Base-by-base conservation (phyloP, 108 stramenopile genomes). In the Fragilariopsis cylindrus region DNA sequence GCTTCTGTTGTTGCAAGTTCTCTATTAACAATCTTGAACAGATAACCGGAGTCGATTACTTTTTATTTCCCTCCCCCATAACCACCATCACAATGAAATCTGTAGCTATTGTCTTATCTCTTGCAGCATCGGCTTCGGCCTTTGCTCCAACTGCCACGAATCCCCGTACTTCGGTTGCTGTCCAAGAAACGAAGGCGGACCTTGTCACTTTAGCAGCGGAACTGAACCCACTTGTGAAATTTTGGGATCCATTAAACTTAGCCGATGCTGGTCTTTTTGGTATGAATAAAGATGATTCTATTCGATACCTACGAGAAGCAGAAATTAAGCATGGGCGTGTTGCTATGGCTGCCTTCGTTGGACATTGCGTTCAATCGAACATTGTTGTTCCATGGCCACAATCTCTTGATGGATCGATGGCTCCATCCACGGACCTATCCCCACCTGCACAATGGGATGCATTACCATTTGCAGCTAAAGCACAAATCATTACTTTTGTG, bases 251-350 rank as follows among this genome's bases (percentile, higher is more conserved):
- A 30, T 68, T 90, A 12, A 84, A 90, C 72, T 79, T 92, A 39
- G 84, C 87, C 60, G 57, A 71, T 57, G 85, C 88, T 48, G 85
- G 83, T 74, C 87, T 92, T 77, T 92, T 82, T 79, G 91, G 88
- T 57, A 65, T 87, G 57, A 69, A 76, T 75, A 83, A 90, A 60
- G 87, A 87, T 49, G 84, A 70, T 43, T 82, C 87, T 69, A 92
- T 92, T 74, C 81, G 73, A 18, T 92, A 85, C 79, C 72, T 92
- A 21, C 79, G 91, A 66, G 88, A 92, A 18, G 82, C 91, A 45
- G 91, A 92, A 60, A 90, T 92, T 74, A 92, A 92, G 85, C 91
- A 92, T 77, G 91, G 91, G 65, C 88, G 91, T 60, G 75, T 88
- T 68, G 87, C 87, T 68, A 78, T 84, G 83, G 74, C 60, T 64